Conservation (phyloP, 495 filamentous ascomycete genomes). For the Talaromyces nanjingensis region DNA sequence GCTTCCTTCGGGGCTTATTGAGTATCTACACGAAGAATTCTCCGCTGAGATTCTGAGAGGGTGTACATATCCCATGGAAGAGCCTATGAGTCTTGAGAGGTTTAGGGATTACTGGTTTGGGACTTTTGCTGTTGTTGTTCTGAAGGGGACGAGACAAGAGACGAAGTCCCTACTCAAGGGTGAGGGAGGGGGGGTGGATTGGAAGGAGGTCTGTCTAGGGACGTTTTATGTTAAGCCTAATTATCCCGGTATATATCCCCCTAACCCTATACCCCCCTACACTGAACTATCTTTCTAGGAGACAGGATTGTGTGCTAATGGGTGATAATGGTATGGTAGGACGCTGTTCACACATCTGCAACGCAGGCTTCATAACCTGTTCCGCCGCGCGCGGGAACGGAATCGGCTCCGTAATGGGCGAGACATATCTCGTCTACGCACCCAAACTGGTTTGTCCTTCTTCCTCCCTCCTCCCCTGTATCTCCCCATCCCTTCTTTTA, state of each 20-base stretch:
- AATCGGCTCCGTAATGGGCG: conserved; percentile 84
- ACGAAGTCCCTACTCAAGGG: conserved; percentile 28
- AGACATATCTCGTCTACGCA: conserved; percentile 87
- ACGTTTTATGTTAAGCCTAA: conserved; percentile 98
- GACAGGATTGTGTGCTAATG: neutral
- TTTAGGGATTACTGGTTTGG: conserved; percentile 93
- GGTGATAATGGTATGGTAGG: conserved; percentile 15
- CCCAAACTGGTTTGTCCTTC: conserved; percentile 63
- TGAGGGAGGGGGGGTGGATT: conserved; percentile 50
- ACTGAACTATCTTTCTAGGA: no score
- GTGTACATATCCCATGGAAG: conserved; percentile 88
- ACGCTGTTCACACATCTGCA: conserved; percentile 72
- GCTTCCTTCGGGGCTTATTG: conserved; percentile 43
- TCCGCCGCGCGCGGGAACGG: conserved; percentile 76
- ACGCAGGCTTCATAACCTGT: conserved; percentile 88
- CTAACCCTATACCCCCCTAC: no score
- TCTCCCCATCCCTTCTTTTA: neutral
- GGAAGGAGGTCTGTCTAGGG: conserved; percentile 77
- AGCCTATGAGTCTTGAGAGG: conserved; percentile 58
- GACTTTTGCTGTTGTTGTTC: conserved; percentile 83
- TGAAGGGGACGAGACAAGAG: conserved; percentile 60
- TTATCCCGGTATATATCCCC: conserved; percentile 77
- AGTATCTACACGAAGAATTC: conserved; percentile 73
- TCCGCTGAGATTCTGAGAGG: conserved; percentile 86
- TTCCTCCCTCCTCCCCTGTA: neutral